Base-by-base conservation (phyloP, 768 basidiomycete genomes). In the Sporobolomyces pararoseus region DNA sequence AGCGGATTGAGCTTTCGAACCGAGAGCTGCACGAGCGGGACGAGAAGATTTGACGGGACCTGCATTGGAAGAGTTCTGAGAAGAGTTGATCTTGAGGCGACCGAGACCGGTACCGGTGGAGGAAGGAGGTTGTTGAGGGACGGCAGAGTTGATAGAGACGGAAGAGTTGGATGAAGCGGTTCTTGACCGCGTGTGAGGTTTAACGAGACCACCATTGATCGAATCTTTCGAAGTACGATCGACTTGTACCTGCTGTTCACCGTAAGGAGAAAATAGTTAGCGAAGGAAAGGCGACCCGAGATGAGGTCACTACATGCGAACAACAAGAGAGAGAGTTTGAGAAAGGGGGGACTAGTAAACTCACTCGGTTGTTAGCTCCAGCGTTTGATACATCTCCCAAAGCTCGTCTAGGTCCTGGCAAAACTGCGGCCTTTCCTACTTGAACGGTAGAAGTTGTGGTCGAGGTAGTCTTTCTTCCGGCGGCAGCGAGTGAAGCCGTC, bases 371-470 rank as follows among this genome's bases (percentile, higher is more conserved):
- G 4, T 29, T 42, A 16, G 37, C 65, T 23, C 65, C 65, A 10
- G 59, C 65, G 55, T 71, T 71, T 32, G 70, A 63, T 27, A 71
- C 70, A 16, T 71, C 70, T 6, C 65, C 64, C 34, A 71, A 44
- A 7, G 70, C 70, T 39, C 64, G 50, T 23, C 70, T 51, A 0
- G 60, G 66, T 31, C 51, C 52, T 6, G 60, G 54, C 2, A 61
- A 17, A 0, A 21, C 63, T 0, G 35, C 49, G 13, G 57, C 34
- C 27, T 44, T 52, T 6, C 37, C 47, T 1, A 42, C 53, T 13
- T 35, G 29, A 25, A 37, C 65, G 10, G 35, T 32, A 23, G 35
- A 27, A 0, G 49, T 47, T 4, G 50, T 25, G 1, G 42, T 27
- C 25, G 65, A 10, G 31, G 37, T 39, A 1, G 57, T 25, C 25